These are phyloP conservation scores for Daldinia bambusicola DNA, from an alignment of 495 filamentous ascomycete genomes.

Conservation along the genomic window DNA sequence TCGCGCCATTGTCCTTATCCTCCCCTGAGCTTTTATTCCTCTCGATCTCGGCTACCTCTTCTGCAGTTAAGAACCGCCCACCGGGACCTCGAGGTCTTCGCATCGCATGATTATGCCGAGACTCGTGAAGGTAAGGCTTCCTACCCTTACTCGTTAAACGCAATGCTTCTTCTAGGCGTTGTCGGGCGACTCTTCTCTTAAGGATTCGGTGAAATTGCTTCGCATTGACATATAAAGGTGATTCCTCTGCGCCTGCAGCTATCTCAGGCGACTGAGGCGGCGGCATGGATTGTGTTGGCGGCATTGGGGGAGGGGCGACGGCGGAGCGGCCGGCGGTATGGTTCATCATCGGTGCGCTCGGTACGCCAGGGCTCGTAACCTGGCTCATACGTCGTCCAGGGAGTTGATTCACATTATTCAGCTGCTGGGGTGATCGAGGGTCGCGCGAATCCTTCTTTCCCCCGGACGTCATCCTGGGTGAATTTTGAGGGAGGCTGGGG, in stretches of 20 bases:
- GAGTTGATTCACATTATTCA: slow-evolving; percentile 62
- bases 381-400: slow-evolving; percentile 68
- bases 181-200: slow-evolving; percentile 90
- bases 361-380: slow-evolving; percentile 70
- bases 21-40: slow-evolving; percentile 58
- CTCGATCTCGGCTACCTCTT: slow-evolving; percentile 94
- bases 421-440: slow-evolving; percentile 70
- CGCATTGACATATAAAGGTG: slow-evolving; percentile 96
- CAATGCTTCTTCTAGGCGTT: slow-evolving; percentile 90
- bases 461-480: slow-evolving; percentile 65
- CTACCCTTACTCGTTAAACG: slow-evolving; percentile 93
- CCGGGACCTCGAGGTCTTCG: slow-evolving; percentile 94
- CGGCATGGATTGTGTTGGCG: slow-evolving; percentile 58
- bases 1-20: slow-evolving; percentile 48
- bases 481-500: slow-evolving; percentile 64
- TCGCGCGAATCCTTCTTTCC: slow-evolving; percentile 68
- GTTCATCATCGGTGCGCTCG: slow-evolving; percentile 67
- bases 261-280: slow-evolving; percentile 87
- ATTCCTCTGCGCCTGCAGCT: slow-evolving; percentile 84
- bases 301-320: slow-evolving; percentile 60
- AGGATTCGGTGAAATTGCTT: slow-evolving; percentile 99
- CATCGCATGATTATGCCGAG: slow-evolving; percentile 99
- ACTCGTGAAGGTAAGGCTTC: slow-evolving; percentile 98
- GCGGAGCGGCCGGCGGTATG: slow-evolving; percentile 56
- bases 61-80: slow-evolving; percentile 96